Percentiles rank a stretch among this genome's conserved stretches.
phyloP scores from a whole-genome alignment of 2,329 filamentous ascomycete genomes.

The Hypoxylon rubiginosum region DNA sequence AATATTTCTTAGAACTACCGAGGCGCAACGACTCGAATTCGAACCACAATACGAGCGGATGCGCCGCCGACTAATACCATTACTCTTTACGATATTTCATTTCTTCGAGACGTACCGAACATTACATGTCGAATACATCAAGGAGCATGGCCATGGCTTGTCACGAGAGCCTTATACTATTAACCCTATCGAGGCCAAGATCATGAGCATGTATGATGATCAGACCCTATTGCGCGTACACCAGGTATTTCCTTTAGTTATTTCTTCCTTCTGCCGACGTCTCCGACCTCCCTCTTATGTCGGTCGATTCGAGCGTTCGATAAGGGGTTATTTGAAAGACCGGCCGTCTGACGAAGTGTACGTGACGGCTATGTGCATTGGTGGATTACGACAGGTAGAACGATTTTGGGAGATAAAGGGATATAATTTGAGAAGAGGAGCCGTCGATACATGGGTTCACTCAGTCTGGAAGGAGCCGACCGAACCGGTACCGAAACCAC shows the following conservation, averaged over 20 bases:
- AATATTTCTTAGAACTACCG: slow-evolving; percentile 71
- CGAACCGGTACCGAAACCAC: slow-evolving; percentile 62
- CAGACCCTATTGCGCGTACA: slow-evolving; percentile 73
- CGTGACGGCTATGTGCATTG: slow-evolving; percentile 70
- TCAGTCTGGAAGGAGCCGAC: slow-evolving; percentile 61
- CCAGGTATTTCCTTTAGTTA: slow-evolving; percentile 73
- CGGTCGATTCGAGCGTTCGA: slow-evolving; percentile 71
- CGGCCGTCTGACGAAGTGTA: slow-evolving; percentile 74
- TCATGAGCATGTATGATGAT: slow-evolving; percentile 76
- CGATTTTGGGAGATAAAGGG: slow-evolving; percentile 76
- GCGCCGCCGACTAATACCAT: slow-evolving; percentile 72
- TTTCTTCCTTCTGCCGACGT: slow-evolving; percentile 74
- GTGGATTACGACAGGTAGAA: slow-evolving; percentile 73
- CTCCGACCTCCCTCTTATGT: slow-evolving; percentile 75
- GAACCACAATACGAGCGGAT: slow-evolving; percentile 73
- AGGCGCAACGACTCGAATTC: slow-evolving; percentile 68
- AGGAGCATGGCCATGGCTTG: slow-evolving; percentile 66
- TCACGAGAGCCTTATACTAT: slow-evolving; percentile 67
- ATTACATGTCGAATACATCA: slow-evolving; percentile 69
- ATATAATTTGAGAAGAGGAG: slow-evolving; percentile 70
- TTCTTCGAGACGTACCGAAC: slow-evolving; percentile 76
- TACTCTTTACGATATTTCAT: slow-evolving; percentile 75
- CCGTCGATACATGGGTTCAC: slow-evolving; percentile 72
- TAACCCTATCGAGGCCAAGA: slow-evolving; percentile 72
- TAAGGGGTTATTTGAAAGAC: slow-evolving; percentile 74